A percentile compares a stretch with the other conserved stretches of the same genome.
Conservation (phyloP, 805 yeast species). For the Candida peoriensis region DNA sequence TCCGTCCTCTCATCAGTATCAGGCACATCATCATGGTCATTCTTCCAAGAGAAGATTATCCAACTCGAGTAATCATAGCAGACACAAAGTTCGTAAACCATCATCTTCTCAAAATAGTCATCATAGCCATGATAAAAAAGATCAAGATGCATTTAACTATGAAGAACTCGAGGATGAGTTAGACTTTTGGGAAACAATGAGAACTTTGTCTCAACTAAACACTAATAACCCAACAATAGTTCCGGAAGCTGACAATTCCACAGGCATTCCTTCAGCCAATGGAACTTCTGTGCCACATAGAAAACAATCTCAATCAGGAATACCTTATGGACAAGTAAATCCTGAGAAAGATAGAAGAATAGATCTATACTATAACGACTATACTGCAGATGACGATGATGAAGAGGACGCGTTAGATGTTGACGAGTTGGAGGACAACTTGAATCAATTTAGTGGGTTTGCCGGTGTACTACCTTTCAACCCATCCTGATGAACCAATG, state of each 20-base stretch:
- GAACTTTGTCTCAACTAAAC: slow-evolving; percentile 44
- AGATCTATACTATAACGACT: slow-evolving; percentile 1
- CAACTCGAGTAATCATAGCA: slow-evolving; percentile 8
- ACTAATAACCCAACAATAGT: slow-evolving; percentile 14
- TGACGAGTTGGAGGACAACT: slow-evolving; percentile 19
- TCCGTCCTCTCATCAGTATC: slow-evolving; percentile 15
- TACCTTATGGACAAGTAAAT: no score
- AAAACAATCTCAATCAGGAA: no score
- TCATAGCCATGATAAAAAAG: slow-evolving; percentile 1
- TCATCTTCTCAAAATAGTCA: slow-evolving; percentile 14
- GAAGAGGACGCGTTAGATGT: slow-evolving; percentile 13
- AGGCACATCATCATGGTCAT: neutral
- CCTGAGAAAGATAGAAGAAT: no score
- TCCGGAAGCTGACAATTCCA: slow-evolving; percentile 3
- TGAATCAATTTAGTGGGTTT: slow-evolving; percentile 12
- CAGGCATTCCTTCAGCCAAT: no score
- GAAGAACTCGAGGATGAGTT: slow-evolving; percentile 57
- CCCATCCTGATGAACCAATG: slow-evolving; percentile 20
- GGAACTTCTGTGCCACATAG: no score
- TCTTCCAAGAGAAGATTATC: slow-evolving; percentile 2
- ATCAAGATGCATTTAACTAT: slow-evolving; percentile 15
- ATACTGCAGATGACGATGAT: slow-evolving; percentile 15
- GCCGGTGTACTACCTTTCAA: slow-evolving; percentile 19
- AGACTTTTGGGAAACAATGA: slow-evolving; percentile 70
- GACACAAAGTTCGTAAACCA: slow-evolving; percentile 16